Evolutionary conservation across 345 rosid genomes (phyloP).

Genomic region (Ceriops zippeliana): DNA sequence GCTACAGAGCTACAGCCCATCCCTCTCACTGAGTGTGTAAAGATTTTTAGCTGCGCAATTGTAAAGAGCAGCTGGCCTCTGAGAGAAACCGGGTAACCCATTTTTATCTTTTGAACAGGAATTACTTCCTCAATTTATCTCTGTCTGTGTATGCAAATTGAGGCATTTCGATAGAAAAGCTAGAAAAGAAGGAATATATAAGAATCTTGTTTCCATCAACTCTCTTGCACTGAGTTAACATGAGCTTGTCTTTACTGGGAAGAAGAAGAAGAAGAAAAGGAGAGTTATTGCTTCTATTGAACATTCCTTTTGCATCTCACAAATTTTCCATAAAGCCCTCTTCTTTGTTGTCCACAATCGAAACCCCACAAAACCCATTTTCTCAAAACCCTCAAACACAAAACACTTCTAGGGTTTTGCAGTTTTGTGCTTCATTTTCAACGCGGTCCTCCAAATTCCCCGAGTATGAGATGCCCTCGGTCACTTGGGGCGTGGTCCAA

Average conservation of each 20-base stretch:
- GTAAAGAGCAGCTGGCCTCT: too few relatives aligned
- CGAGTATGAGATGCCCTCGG: conserved; percentile 93
- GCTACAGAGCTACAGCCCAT: too few relatives aligned
- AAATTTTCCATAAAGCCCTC: background rate
- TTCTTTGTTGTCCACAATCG: background rate
- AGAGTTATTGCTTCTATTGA: background rate
- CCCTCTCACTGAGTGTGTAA: too few relatives aligned
- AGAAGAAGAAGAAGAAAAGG: conserved; percentile 14
- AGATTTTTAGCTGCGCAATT: too few relatives aligned
- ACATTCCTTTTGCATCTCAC: background rate
- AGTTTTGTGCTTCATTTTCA: conserved; percentile 36
- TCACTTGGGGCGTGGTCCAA: conserved; percentile 90
- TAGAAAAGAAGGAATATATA: too few relatives aligned
- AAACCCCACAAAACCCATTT: conserved; percentile 13
- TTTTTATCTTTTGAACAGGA: too few relatives aligned
- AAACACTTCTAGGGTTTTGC: conserved; percentile 11
- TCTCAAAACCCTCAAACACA: conserved; percentile 14
- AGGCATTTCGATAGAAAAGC: too few relatives aligned
- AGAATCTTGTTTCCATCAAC: too few relatives aligned
- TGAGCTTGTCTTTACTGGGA: conserved; percentile 22
- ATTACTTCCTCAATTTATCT: too few relatives aligned
- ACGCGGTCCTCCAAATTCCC: conserved; percentile 67
- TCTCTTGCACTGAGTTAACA: conserved; percentile 4
- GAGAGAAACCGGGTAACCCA: too few relatives aligned
- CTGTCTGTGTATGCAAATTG: too few relatives aligned